Conservation (phyloP, 2,329 filamentous ascomycete species). For the Plectosphaerella cucumerina region DNA sequence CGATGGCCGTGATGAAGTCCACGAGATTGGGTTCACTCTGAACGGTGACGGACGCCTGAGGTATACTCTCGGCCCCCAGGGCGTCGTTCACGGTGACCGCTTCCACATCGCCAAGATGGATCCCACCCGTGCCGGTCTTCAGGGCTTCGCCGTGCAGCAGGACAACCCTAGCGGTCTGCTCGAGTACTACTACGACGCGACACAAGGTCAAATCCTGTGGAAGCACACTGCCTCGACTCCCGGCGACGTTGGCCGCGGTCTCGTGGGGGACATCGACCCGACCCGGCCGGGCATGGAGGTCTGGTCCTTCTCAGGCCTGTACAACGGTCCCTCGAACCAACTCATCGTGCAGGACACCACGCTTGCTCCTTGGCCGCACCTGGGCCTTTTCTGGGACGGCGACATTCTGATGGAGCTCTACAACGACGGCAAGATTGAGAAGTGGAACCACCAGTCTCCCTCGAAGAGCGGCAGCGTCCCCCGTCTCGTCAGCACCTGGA, state of each 20-base stretch:
- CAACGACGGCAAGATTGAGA: constrained; percentile 18
- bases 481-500: constrained; percentile 1
- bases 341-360: neutral
- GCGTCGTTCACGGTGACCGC: constrained; percentile 16
- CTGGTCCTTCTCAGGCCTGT: constrained; percentile 15
- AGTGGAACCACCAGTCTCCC: constrained; percentile 11
- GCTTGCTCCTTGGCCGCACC: constrained; percentile 6
- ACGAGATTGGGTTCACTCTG: constrained; percentile 17
- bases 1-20: constrained; percentile 13
- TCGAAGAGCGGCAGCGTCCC: neutral
- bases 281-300: constrained; percentile 14
- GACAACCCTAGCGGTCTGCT: constrained; percentile 10
- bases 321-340: constrained; percentile 12
- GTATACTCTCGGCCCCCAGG: constrained; percentile 12
- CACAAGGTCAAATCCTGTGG: constrained; percentile 12
- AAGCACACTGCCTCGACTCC: constrained; percentile 7
- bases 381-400: constrained; percentile 11
- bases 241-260: constrained; percentile 12
- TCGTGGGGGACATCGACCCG: constrained; percentile 17
- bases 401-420: constrained; percentile 16
- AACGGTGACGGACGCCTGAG: constrained; percentile 15
- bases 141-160: constrained; percentile 17
- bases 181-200: constrained; percentile 19
- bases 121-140: constrained; percentile 11
- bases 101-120: constrained; percentile 18